Evolutionary conservation across 1,139 yeast genomes (phyloP).

Genomic region (Diutina rugosa): DNA sequence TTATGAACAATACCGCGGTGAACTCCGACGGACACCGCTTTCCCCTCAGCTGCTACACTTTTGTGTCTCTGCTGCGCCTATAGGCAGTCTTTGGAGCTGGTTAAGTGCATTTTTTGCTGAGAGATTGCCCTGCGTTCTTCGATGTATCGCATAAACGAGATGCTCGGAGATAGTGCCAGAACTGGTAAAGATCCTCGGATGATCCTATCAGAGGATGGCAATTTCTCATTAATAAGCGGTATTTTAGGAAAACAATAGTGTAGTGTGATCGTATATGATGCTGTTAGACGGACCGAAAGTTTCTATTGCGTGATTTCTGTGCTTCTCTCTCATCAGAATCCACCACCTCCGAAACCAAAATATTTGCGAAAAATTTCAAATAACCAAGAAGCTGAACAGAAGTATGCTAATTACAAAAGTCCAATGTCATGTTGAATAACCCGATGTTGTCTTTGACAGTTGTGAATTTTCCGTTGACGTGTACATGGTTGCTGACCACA

Average conservation of each 20-base stretch:
- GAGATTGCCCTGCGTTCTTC: neutral
- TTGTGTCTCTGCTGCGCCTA: neutral
- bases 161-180: neutral
- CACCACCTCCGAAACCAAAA: too few species aligned
- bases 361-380: too few species aligned
- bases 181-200: neutral
- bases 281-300: neutral
- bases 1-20: neutral
- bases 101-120: neutral
- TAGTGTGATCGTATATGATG: neutral
- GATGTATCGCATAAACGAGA: neutral
- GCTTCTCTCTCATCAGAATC: too few species aligned
- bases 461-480: too few species aligned
- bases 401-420: too few species aligned
- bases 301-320: neutral
- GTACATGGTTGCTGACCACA: too few species aligned
- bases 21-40: too few species aligned
- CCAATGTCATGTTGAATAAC: too few species aligned
- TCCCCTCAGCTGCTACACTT: too few species aligned
- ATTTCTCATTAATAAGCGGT: neutral
- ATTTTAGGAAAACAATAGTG: too few species aligned
- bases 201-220: neutral
- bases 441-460: too few species aligned
- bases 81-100: neutral
- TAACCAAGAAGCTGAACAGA: too few species aligned